Evolutionary conservation across 257 asterid genomes (phyloP), one percentile per base, ranked within the genome.

Genomic region (Nemophila menziesii): DNA sequence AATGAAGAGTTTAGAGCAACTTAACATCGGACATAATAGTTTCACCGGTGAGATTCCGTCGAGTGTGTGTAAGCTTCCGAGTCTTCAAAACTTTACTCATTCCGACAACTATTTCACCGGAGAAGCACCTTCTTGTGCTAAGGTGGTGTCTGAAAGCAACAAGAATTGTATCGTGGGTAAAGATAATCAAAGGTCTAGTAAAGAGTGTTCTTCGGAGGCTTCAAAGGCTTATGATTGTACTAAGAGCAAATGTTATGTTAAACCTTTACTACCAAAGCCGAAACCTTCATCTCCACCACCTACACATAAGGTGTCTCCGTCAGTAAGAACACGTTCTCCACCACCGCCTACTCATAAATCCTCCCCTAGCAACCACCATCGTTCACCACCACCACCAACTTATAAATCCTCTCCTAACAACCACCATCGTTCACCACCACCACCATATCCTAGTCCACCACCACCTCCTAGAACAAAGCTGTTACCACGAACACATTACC

Each of bases 1-100:
- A 3, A 55, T 82, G 37, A 45, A 70, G 14, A 78, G 66, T 15
- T 23, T 82, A 11, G 92, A 82, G 71, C 41, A 11, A 44, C 68
- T 82, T 3, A 75, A 82, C 44, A 33, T 82, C 6, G 93, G 62
- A 2, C 93, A 78, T 48, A 78, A 82, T 61, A 69, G 39, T 78
- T 44, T 82, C 48, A 63, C 60, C 11, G 92, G 84, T 44, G 24
- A 19, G 3, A 79, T 82, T 49, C 86, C 80, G 3, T 75, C 66
- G 39, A 92, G 92, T 20, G 52, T 82, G 15, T 78, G 93, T 41
- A 58, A 39, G 8, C 33, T 73, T 60, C 93, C 89, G 9, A 74
- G 60, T 40, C 41, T 80, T 39, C 22, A 57, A 0, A 80, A 77
- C 13, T 65, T 77, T 19, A 74, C 78, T 0, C 52, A 56, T 38